Conservation (phyloP, 805 yeast genomes). For the Candida methanosorbosa region DNA sequence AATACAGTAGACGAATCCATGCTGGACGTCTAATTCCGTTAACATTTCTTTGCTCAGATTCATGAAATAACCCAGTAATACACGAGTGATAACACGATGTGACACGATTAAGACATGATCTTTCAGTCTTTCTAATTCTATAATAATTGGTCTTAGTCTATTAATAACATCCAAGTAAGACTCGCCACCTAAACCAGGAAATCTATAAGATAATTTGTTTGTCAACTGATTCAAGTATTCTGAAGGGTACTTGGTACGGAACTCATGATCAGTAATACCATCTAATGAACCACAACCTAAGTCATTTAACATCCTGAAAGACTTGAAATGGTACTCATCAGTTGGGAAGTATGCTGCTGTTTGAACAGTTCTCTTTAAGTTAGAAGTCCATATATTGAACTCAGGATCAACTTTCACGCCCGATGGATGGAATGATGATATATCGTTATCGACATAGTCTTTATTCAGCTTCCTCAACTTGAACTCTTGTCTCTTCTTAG, state of each 20-base stretch:
- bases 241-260: slow-evolving; percentile 14
- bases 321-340: slow-evolving; percentile 20
- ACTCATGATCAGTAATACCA: slow-evolving; percentile 22
- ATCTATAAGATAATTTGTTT: slow-evolving; percentile 24
- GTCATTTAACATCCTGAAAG: slow-evolving; percentile 26
- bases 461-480: slow-evolving; percentile 23
- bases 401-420: slow-evolving; percentile 11
- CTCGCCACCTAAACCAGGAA: slow-evolving; percentile 30
- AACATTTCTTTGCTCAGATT: slow-evolving; percentile 26
- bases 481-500: slow-evolving; percentile 25
- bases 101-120: slow-evolving; percentile 27
- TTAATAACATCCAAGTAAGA: slow-evolving; percentile 28
- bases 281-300: slow-evolving; percentile 26
- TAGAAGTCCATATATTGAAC: slow-evolving; percentile 28
- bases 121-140: slow-evolving; percentile 25
- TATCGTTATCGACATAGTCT: slow-evolving; percentile 23
- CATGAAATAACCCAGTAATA: slow-evolving; percentile 28
- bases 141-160: slow-evolving; percentile 25
- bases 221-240: slow-evolving; percentile 21
- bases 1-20: slow-evolving; percentile 25
- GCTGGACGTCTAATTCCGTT: slow-evolving; percentile 29
- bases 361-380: slow-evolving; percentile 21
- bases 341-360: slow-evolving; percentile 23
- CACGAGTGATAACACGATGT: slow-evolving; percentile 26
- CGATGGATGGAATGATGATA: slow-evolving; percentile 8